These are phyloP conservation scores for Akanthomyces dipterigenus DNA, from an alignment of 2,329 filamentous ascomycete genomes.

Conservation along the genomic window DNA sequence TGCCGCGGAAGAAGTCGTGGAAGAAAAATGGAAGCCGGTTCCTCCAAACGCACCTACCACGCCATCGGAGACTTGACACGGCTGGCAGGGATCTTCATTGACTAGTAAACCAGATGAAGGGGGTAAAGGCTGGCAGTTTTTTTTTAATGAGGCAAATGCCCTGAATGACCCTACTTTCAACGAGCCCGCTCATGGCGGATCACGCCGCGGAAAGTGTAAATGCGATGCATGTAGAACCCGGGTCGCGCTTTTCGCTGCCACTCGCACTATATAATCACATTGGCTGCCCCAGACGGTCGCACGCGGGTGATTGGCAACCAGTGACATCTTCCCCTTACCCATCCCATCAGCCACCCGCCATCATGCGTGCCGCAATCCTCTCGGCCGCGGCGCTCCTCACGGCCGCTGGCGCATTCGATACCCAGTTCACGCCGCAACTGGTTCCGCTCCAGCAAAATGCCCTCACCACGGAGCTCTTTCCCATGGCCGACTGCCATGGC, in stretches of 20 bases:
- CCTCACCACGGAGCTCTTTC: constrained; percentile 40
- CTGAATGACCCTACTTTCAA: too few relatives aligned
- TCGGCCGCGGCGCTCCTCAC: constrained; percentile 5
- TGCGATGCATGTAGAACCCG: neutral
- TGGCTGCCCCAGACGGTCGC: neutral
- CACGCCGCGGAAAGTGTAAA: neutral
- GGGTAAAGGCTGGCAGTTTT: too few relatives aligned
- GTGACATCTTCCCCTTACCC: neutral
- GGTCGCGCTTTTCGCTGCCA: neutral
- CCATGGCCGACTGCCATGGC: constrained; percentile 55
- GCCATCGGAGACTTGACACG: neutral
- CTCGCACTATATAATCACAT: neutral
- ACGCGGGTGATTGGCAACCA: neutral
- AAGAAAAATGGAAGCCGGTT: neutral
- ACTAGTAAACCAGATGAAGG: neutral
- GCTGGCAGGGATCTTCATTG: neutral
- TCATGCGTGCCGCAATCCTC: constrained; percentile 4
- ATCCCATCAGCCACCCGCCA: neutral
- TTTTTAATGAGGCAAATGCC: too few relatives aligned
- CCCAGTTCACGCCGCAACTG: constrained; percentile 21
- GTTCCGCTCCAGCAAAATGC: constrained; percentile 31
- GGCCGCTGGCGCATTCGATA: neutral
- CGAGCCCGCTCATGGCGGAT: neutral
- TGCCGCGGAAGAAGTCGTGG: neutral
- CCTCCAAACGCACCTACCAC: neutral